Conservation (phyloP, 129 eudicot genomes). For the Daucus carota region DNA sequence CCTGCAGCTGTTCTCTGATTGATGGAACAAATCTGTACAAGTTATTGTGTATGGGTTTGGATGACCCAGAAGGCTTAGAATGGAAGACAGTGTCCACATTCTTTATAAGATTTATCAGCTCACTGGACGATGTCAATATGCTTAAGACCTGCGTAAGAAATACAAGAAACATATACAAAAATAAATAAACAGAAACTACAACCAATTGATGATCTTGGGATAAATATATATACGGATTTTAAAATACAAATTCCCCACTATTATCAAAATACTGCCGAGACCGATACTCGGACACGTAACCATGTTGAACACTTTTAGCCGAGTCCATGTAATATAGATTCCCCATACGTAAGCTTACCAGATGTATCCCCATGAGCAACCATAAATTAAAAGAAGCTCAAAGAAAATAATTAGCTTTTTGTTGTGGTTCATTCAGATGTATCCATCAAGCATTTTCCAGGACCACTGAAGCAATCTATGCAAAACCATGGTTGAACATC, state of each 20-base stretch:
- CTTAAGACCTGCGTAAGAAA: conserved; percentile 48
- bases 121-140: conserved; percentile 59
- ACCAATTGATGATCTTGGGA: not conserved
- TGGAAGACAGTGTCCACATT: conserved; percentile 64
- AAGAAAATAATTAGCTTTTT: no score
- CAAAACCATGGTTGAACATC: not conserved
- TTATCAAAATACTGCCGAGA: no score
- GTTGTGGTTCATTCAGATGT: not conserved
- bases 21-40: conserved; percentile 56
- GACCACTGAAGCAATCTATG: not conserved
- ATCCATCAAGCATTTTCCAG: not conserved
- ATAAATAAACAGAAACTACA: not conserved
- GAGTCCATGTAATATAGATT: no score
- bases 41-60: conserved; percentile 42
- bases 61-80: conserved; percentile 47
- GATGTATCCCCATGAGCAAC: not conserved
- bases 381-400: not conserved
- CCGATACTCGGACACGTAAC: no score
- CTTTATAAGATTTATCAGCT: conserved; percentile 67
- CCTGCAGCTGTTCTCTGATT: conserved; percentile 82
- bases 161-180: not conserved
- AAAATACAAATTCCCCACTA: no score
- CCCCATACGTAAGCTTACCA: not conserved
- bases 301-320: no score
- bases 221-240: not conserved